Conservation (phyloP, 2,329 filamentous ascomycete species). For the Phialocephala sp. region DNA sequence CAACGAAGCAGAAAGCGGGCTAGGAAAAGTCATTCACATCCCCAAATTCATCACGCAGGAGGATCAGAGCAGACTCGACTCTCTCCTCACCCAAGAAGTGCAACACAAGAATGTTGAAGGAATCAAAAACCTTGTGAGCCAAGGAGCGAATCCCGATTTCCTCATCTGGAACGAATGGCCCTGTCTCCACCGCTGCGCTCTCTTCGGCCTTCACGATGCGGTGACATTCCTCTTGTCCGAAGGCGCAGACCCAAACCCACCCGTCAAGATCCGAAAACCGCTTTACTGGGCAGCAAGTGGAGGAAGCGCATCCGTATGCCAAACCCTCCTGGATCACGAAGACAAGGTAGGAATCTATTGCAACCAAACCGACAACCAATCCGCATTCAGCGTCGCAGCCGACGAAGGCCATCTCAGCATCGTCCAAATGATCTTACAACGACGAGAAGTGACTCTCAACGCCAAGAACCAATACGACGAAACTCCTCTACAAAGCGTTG, state of each 20-base stretch:
- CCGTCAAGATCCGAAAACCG: conserved; percentile 25
- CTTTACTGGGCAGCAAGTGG: conserved; percentile 33
- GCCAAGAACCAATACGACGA: conserved; percentile 19
- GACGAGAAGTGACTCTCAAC: conserved; percentile 28
- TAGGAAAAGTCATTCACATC: conserved; percentile 21
- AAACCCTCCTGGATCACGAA: conserved; percentile 44
- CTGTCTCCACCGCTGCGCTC: conserved; percentile 29
- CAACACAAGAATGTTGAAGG: conserved; percentile 19
- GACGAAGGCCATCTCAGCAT: conserved; percentile 30
- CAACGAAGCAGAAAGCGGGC: conserved; percentile 1
- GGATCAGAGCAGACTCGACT: conserved; percentile 25
- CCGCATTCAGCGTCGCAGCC: conserved; percentile 25
- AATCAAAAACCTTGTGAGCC: conserved; percentile 24
- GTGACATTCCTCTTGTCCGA: conserved; percentile 32
- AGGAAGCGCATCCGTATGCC: conserved; percentile 40
- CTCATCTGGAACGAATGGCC: conserved; percentile 30
- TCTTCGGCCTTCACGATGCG: conserved; percentile 31
- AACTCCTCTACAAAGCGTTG: conserved; percentile 22
- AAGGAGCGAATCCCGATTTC: conserved; percentile 29
- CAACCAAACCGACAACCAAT: conserved; percentile 32
- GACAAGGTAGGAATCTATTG: conserved; percentile 48
- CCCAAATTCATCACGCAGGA: conserved; percentile 19
- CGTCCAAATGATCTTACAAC: conserved; percentile 27
- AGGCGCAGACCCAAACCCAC: conserved; percentile 30
- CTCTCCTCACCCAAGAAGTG: conserved; percentile 22